Conservation (phyloP, 2,329 filamentous ascomycete species). For the Arthrobotrys sinensis region DNA sequence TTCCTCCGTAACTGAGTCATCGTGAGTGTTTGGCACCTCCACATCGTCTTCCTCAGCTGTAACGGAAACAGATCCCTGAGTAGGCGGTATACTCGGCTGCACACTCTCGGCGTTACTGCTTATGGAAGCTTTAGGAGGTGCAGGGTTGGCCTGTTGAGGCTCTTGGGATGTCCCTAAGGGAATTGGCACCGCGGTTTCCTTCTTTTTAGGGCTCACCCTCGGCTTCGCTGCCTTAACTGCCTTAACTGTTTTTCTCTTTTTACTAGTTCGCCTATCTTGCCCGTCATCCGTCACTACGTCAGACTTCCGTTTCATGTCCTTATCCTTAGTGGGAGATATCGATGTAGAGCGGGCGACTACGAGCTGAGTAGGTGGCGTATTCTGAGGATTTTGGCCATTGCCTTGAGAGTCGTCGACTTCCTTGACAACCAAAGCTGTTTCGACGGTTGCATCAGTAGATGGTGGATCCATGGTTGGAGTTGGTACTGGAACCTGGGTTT, state of each 20-base stretch:
- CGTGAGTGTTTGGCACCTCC: neutral
- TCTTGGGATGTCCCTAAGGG: neutral
- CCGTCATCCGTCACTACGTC: constrained; percentile 37
- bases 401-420: neutral
- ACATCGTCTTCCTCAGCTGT: neutral
- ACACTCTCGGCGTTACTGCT: neutral
- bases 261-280: constrained; percentile 26
- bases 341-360: constrained; percentile 1
- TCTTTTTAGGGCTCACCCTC: neutral
- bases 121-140: neutral
- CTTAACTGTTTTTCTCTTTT: constrained; percentile 42
- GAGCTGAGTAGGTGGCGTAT: constrained; percentile 4
- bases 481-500: neutral
- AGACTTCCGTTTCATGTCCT: constrained; percentile 57
- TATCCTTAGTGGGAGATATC: constrained; percentile 38
- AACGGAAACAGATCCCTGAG: neutral
- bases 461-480: neutral
- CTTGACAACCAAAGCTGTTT: neutral
- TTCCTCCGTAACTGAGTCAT: constrained; percentile 11
- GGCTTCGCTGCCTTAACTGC: constrained; percentile 2
- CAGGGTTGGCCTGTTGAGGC: neutral
- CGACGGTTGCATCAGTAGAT: neutral
- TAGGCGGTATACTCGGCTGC: neutral
- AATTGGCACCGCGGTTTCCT: neutral
- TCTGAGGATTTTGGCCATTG: neutral